Evolutionary conservation across 2,329 filamentous ascomycete species (phyloP).

Genomic region (Aspergillus viridinutans): DNA sequence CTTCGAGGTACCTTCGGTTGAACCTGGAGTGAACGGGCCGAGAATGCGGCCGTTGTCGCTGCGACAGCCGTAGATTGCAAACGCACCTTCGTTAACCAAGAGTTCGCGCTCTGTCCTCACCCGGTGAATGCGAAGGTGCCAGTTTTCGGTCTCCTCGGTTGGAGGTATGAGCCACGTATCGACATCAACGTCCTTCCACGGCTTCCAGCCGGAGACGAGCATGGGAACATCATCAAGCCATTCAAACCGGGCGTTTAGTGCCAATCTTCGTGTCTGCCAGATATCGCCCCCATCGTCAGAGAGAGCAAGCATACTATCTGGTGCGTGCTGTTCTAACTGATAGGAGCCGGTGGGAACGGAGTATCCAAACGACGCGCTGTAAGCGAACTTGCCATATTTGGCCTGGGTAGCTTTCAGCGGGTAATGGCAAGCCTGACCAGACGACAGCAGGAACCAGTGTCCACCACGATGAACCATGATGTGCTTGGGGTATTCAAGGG

Average conservation of each 20-base stretch:
- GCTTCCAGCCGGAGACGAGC: conserved; percentile 66
- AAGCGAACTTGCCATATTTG: conserved; percentile 76
- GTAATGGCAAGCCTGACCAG: conserved; percentile 77
- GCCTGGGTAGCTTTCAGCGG: conserved; percentile 77
- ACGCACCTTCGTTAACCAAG: conserved; percentile 69
- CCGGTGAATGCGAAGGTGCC: conserved; percentile 37
- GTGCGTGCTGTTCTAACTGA: conserved; percentile 70
- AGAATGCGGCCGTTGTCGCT: conserved; percentile 56
- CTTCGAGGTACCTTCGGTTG: conserved; percentile 41
- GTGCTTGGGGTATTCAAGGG: conserved; percentile 65
- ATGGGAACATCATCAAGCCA: conserved; percentile 53
- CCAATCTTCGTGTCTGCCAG: conserved; percentile 71
- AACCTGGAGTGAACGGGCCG: conserved; percentile 34
- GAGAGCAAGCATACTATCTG: conserved; percentile 70
- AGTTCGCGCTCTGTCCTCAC: conserved; percentile 51
- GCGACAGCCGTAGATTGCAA: conserved; percentile 63
- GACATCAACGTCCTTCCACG: conserved; percentile 57
- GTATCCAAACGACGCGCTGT: conserved; percentile 71
- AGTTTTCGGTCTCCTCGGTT: conserved; percentile 29
- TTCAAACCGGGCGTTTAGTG: conserved; percentile 61
- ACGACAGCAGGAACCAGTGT: conserved; percentile 70
- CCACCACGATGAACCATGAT: conserved; percentile 68
- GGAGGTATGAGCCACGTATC: conserved; percentile 37
- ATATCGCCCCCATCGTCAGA: conserved; percentile 73
- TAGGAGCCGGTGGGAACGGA: conserved; percentile 72